Base-by-base conservation (phyloP, 2,329 filamentous ascomycete genomes). In the Macrophomina pseudophaseolina region DNA sequence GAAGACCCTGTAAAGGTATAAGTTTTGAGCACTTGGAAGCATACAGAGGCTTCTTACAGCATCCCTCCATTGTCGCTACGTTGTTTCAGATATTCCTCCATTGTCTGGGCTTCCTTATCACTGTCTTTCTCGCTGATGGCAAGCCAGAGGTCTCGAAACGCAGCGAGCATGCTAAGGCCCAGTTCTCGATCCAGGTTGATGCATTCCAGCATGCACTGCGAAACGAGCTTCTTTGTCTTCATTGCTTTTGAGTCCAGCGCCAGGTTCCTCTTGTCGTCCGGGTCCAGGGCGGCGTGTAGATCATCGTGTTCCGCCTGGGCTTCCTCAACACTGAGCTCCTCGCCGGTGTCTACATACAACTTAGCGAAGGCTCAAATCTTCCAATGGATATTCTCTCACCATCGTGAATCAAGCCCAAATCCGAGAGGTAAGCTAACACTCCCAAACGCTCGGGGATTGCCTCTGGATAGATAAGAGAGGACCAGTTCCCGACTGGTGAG, bases 181-280 rank as follows among this genome's bases (percentile, higher is more conserved):
- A 23, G 23, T 23, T 23, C 23, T 23, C 23, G 23, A 23, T 23
- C 23, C 1, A 23, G 23, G 23, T 23, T 23, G 23, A 23, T 12
- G 51, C 51, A 53, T n/a, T 53, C 51, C 6, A 53, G 32, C n/a
- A 53, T 53, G 51, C 51, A 53, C 32, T 54, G 52, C 52, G 52
- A 54, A n/a, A 54, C 52, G 38, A 54, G 52, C 35, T 54, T 54
- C 30, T 54, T 54, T 12, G 33, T 54, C 33, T 54, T 54, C 52
- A 54, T 54, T 16, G 52, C 52, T 23, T n/a, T 54, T 9, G 52
- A 54, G 1, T 23, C 18, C 14, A 16, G 12, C 35, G 52, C 30
- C 32, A 54, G 32, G 30, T n/a, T 18, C n/a, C 52, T 16, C 16
- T 23, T 54, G 30, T 54, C 52, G 12, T 54, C 33, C 32, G 52